A percentile compares a stretch with the other conserved stretches of the same genome.
Conservation (phyloP, 495 filamentous ascomycete species). For the Daldinia decipiens region DNA sequence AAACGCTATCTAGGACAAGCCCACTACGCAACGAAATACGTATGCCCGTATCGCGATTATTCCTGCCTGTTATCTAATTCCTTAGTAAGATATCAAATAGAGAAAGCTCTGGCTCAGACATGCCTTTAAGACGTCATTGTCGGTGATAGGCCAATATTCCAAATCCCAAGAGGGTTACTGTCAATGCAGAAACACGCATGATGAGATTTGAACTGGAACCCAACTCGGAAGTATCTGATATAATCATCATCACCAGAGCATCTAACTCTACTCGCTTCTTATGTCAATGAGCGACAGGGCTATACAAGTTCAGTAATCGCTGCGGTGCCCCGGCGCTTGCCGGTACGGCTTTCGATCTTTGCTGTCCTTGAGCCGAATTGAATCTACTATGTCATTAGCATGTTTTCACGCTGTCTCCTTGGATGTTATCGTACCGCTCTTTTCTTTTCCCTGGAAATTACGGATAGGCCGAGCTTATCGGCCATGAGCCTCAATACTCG, state of each 20-base stretch:
- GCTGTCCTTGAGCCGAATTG: slow-evolving; percentile 89
- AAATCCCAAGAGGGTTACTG: slow-evolving; percentile 43
- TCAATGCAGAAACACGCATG: slow-evolving; percentile 41
- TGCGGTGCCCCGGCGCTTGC: slow-evolving; percentile 75
- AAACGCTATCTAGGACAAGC: background rate
- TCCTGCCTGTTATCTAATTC: background rate
- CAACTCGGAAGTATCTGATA: slow-evolving; percentile 70
- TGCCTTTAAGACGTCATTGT: slow-evolving; percentile 61
- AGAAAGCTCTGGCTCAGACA: slow-evolving; percentile 54
- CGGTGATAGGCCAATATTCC: slow-evolving; percentile 44
- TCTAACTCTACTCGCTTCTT: slow-evolving; percentile 16
- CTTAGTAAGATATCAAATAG: background rate
- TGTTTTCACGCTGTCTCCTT: background rate
- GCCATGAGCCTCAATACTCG: slow-evolving; percentile 82
- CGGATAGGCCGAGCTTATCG: slow-evolving; percentile 72
- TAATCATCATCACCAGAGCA: slow-evolving; percentile 63
- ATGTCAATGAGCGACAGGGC: background rate
- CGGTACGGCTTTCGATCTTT: slow-evolving; percentile 74
- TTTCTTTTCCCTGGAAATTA: slow-evolving; percentile 86
- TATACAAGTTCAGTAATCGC: slow-evolving; percentile 50
- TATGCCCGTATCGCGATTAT: background rate
- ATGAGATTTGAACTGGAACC: slow-evolving; percentile 39
- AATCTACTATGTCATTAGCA: slow-evolving; percentile 58
- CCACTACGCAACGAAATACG: background rate
- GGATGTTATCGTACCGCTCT: slow-evolving; percentile 68